Base-by-base conservation (phyloP, 2,329 filamentous ascomycete genomes). In the Geosmithia morbida region DNA sequence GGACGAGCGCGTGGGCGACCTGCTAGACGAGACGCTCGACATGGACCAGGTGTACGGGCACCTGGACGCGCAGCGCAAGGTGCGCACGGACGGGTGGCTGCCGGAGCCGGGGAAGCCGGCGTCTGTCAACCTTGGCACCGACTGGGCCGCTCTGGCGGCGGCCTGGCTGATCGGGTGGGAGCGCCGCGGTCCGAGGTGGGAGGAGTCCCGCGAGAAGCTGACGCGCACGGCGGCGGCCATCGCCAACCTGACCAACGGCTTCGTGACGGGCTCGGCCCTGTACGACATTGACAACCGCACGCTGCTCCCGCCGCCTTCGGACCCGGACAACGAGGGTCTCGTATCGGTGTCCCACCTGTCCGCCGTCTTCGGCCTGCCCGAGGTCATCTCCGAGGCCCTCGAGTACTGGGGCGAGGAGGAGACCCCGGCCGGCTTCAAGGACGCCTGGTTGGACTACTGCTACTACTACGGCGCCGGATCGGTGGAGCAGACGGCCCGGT, bases 81-180 rank as follows among this genome's bases (percentile, higher is more conserved):
- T 81, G 1, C 72, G 75, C 13, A 69, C 63, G 16, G 70, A 76
- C 45, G 66, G 68, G 1, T 71, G 70, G 56, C 62, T 64, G 0
- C 72, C 72, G 2, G 64, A 53, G 50, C 41, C 70, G 61, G 6
- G 64, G 57, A 7, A 64, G 54, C 16, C 65, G 0, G 59, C 73
- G 0, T 68, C 71, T 41, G 67, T 78, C 8, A 67, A 71, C 37
- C 63, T 81, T 2, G 76, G 76, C 2, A 77, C 75, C 0, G 77
- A 81, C 53, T 81, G 75, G 72, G 68, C 69, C 0, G 71, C 72
- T 0, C 61, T 81, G 2, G 75, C 76, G 0, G 69, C 69, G 2
- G 69, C 68, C 0, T 81, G 76, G 72, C 64, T 81, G 0, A 66
- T 79, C 2, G 77, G 77, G 49, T 80, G 73, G 71, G 77, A 80